Conservation (phyloP, 2,329 filamentous ascomycete genomes). For the Akanthomyces lecanii region DNA sequence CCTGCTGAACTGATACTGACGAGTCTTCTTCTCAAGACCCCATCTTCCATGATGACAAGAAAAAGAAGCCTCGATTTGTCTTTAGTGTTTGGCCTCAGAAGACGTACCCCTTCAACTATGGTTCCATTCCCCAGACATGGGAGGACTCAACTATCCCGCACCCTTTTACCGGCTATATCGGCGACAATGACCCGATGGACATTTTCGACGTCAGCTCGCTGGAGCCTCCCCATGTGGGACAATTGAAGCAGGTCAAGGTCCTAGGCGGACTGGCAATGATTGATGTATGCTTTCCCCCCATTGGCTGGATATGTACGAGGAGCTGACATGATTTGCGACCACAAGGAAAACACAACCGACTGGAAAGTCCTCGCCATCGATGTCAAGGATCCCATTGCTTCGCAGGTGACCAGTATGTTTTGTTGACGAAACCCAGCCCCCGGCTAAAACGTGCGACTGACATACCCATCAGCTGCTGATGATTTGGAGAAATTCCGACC, state of each 20-base stretch:
- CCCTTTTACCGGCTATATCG: slow-evolving; percentile 32
- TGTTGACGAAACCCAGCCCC: background rate
- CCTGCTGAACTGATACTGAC: background rate
- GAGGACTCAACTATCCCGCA: slow-evolving; percentile 39
- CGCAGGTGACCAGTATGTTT: slow-evolving; percentile 30
- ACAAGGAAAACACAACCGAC: slow-evolving; percentile 33
- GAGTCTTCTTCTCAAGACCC: slow-evolving; percentile 27
- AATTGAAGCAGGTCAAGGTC: slow-evolving; percentile 40
- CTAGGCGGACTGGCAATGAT: slow-evolving; percentile 37
- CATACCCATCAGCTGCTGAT: slow-evolving; percentile 25
- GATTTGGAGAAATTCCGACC: slow-evolving; percentile 38
- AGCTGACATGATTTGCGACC: slow-evolving; percentile 2
- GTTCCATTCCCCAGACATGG: slow-evolving; percentile 42
- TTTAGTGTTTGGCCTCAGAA: slow-evolving; percentile 41
- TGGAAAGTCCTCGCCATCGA: slow-evolving; percentile 40
- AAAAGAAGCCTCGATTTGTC: slow-evolving; percentile 35
- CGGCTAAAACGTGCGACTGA: slow-evolving; percentile 13
- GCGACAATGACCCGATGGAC: slow-evolving; percentile 42
- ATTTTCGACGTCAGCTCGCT: slow-evolving; percentile 36
- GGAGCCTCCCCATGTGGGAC: slow-evolving; percentile 32
- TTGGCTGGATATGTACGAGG: background rate
- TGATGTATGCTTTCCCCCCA: slow-evolving; percentile 26
- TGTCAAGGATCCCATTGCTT: slow-evolving; percentile 35
- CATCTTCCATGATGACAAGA: slow-evolving; percentile 39
- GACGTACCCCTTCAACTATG: slow-evolving; percentile 40